Percentiles rank a stretch among this genome's conserved stretches.
These are phyloP conservation scores for Cladophialophora carrionii DNA, from an alignment of 2,329 filamentous ascomycete species.

Conservation along the genomic window DNA sequence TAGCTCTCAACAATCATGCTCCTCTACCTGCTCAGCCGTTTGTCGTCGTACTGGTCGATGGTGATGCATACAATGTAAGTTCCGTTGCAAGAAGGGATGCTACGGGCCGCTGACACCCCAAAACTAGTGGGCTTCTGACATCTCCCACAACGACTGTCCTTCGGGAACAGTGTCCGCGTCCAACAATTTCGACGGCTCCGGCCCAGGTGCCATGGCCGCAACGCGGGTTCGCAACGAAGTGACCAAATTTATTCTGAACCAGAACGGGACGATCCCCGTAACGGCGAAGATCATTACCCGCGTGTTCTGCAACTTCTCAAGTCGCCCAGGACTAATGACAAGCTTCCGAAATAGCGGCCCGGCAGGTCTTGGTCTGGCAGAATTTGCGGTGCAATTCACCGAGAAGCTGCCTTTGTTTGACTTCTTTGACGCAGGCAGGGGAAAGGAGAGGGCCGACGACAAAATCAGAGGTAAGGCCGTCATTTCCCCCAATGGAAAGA, in stretches of 20 bases:
- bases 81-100: not conserved
- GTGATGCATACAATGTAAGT: conserved; percentile 36
- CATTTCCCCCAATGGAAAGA: not conserved
- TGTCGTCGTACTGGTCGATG: conserved; percentile 37
- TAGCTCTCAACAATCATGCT: conserved; percentile 11
- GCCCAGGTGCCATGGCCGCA: conserved; percentile 32
- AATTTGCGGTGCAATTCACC: conserved; percentile 34
- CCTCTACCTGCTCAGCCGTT: conserved; percentile 32
- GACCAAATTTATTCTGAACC: conserved; percentile 31
- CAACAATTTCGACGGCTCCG: conserved; percentile 1
- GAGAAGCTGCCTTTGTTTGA: conserved; percentile 37
- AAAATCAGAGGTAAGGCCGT: conserved; percentile 35
- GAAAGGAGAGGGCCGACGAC: conserved; percentile 38
- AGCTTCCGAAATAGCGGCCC: conserved; percentile 8
- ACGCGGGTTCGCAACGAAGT: conserved; percentile 34
- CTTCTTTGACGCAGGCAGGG: conserved; percentile 35
- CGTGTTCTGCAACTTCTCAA: conserved; percentile 31
- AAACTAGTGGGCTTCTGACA: conserved; percentile 22
- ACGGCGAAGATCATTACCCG: conserved; percentile 32
- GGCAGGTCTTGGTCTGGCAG: conserved; percentile 10
- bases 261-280: conserved; percentile 26
- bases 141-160: not conserved
- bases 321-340: not conserved
- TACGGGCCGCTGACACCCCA: not conserved
- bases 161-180: not conserved